Conservation (phyloP, 495 filamentous ascomycete genomes). For the Trichoderma gamsii region DNA sequence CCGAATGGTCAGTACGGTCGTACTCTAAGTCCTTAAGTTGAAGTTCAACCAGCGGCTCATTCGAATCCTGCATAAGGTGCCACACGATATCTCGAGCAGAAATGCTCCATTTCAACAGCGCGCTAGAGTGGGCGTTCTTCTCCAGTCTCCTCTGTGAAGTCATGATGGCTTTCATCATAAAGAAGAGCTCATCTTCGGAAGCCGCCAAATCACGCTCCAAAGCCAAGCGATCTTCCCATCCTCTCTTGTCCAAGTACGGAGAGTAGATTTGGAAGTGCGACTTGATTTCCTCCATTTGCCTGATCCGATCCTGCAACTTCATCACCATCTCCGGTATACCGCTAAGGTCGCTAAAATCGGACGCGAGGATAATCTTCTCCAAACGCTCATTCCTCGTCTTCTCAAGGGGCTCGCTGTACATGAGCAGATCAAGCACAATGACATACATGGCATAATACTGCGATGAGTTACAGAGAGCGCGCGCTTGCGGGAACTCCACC, state of each 20-base stretch:
- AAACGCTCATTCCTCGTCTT: slow-evolving; percentile 89
- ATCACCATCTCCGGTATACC: slow-evolving; percentile 92
- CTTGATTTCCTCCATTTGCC: slow-evolving; percentile 95
- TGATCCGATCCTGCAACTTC: slow-evolving; percentile 82
- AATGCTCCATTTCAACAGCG: slow-evolving; percentile 82
- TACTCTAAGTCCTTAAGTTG: slow-evolving; percentile 84
- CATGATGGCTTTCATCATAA: slow-evolving; percentile 99
- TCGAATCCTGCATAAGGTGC: slow-evolving; percentile 82
- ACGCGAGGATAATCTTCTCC: slow-evolving; percentile 99
- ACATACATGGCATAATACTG: slow-evolving; percentile 98
- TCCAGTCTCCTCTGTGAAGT: slow-evolving; percentile 85
- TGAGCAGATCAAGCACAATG: slow-evolving; percentile 87
- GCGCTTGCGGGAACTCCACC: slow-evolving; percentile 89
- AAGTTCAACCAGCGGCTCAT: slow-evolving; percentile 88
- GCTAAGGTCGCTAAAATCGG: slow-evolving; percentile 94
- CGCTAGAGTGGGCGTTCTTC: slow-evolving; percentile 64
- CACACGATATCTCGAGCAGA: slow-evolving; percentile 89
- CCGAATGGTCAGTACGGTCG: slow-evolving; percentile 89
- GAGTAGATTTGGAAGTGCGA: slow-evolving; percentile 90
- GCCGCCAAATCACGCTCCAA: slow-evolving; percentile 82
- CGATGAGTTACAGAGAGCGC: slow-evolving; percentile 87
- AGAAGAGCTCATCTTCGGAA: slow-evolving; percentile 97
- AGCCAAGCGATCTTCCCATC: slow-evolving; percentile 80
- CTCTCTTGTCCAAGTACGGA: slow-evolving; percentile 76
- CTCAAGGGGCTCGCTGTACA: slow-evolving; percentile 93